Base-by-base conservation (phyloP, 345 rosid species). In the Firmiana major region DNA sequence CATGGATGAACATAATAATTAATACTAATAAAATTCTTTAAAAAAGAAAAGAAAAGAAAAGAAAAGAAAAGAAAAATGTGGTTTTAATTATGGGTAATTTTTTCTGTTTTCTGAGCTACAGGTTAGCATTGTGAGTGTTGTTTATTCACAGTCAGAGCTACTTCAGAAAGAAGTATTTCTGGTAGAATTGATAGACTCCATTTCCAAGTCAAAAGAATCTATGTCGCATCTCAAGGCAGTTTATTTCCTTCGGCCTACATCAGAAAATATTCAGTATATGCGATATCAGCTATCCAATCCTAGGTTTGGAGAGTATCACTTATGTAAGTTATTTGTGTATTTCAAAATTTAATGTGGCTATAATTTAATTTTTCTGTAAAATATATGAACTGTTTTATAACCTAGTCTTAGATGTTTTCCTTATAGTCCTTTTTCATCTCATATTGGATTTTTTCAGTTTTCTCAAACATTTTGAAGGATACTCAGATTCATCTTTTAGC, bases 161-260 rank as follows among this genome's bases (percentile, higher is more conserved):
- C 99, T 96, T 40, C 97, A 90, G 84, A 93, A 96, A 79, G 99
- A 96, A 83, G 99, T 93, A 3, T 96, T 92, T 81, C 79, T 96
- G 75, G 98, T 96, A 28, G 99, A 96, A 85, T 74, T 92, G 87
- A 89, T 96, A 24, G 99, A 92, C 74, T 91, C 98, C 60, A 89
- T 96, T 77, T 85, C 94, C 58, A 89, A 79, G 54, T 93, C 99
- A 0, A 91, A 64, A 79, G 98, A 96, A 81, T 86, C 97, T 19
- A 93, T 92, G 98, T 91, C 98, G 34, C 98, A 96, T 85, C 87
- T 96, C 63, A 96, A 96, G 85, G 99, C 98, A 43, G 88, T 96
- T 49, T 96, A 87, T 84, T 91, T 96, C 80, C 86, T 96, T 60
- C 92, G 98, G 22, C 99, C 99, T 9, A 88, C 89, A 13, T 88